These are phyloP conservation scores for Plasmopara viticola DNA, from an alignment of 352 stramenopile species.

Conservation along the genomic window DNA sequence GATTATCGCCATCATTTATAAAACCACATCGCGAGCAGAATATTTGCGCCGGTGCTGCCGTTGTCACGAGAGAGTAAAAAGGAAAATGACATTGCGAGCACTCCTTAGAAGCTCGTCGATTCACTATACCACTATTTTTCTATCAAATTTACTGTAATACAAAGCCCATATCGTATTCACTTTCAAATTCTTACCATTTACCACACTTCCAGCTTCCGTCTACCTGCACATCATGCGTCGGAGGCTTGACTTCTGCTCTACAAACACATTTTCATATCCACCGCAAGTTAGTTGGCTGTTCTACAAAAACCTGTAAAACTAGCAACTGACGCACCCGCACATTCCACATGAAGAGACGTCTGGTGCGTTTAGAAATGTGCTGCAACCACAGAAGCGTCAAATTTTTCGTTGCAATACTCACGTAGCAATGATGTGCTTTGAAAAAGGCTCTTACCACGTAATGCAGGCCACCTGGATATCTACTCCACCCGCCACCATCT, in stretches of 20 bases:
- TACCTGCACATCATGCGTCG: constrained; percentile 56
- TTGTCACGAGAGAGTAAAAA: constrained; percentile 63
- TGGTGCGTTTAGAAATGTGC: constrained; percentile 62
- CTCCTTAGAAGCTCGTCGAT: constrained; percentile 47
- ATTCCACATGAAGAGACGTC: constrained; percentile 55
- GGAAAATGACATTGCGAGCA: constrained; percentile 53
- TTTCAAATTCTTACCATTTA: constrained; percentile 37
- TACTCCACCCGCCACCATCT: constrained; percentile 55
- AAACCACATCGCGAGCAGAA: constrained; percentile 74
- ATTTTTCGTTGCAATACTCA: neutral
- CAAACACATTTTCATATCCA: constrained; percentile 2
- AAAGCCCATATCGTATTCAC: neutral
- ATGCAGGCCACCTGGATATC: constrained; percentile 45
- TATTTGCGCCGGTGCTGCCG: constrained; percentile 60
- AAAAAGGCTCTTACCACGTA: constrained; percentile 33
- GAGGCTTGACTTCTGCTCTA: constrained; percentile 55
- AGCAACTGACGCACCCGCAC: constrained; percentile 41
- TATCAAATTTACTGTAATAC: constrained; percentile 6
- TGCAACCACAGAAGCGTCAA: constrained; percentile 13
- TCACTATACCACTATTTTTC: constrained; percentile 36
- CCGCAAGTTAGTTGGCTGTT: neutral
- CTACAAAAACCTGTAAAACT: constrained; percentile 1
- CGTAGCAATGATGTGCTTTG: constrained; percentile 1
- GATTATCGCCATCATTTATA: constrained; percentile 61
- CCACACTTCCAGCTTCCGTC: constrained; percentile 73